Evolutionary conservation across 306 rosid species (phyloP).

Genomic region (Ormosia emarginata): DNA sequence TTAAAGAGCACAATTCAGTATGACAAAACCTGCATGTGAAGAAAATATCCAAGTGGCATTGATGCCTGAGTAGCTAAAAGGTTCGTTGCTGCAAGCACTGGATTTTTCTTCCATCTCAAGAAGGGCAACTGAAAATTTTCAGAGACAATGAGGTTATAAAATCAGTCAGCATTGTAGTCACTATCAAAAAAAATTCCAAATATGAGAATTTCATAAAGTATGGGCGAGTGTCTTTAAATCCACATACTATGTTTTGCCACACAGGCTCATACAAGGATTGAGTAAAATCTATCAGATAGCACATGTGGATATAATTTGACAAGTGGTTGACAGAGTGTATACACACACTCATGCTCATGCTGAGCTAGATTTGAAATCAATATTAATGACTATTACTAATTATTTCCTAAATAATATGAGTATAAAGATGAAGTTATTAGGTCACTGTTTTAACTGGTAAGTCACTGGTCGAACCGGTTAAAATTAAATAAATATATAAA

Average conservation of each 20-base stretch:
- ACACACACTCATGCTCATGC: too few relatives aligned
- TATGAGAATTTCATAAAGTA: not conserved
- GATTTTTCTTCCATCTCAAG: conserved; percentile 72
- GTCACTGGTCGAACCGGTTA: too few relatives aligned
- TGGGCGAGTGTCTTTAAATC: not conserved
- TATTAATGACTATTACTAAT: too few relatives aligned
- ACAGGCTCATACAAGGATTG: too few relatives aligned
- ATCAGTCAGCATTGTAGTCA: not conserved
- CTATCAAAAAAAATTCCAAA: not conserved
- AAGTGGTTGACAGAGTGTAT: not conserved
- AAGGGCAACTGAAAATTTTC: conserved; percentile 47
- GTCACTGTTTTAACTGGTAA: too few relatives aligned
- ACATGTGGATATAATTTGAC: not conserved
- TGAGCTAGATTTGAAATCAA: too few relatives aligned
- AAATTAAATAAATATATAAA: too few relatives aligned
- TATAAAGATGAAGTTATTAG: too few relatives aligned
- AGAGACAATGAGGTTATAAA: not conserved
- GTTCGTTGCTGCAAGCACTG: conserved; percentile 68
- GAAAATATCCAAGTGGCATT: conserved; percentile 71
- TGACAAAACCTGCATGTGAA: conserved; percentile 63
- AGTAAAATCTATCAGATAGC: too few relatives aligned
- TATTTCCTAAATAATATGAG: too few relatives aligned
- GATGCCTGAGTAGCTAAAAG: conserved; percentile 68
- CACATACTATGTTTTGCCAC: not conserved
- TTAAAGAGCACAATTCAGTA: not conserved